phyloP scores from a whole-genome alignment of 805 yeast genomes.

The Metahyphopichia silvanorum region DNA sequence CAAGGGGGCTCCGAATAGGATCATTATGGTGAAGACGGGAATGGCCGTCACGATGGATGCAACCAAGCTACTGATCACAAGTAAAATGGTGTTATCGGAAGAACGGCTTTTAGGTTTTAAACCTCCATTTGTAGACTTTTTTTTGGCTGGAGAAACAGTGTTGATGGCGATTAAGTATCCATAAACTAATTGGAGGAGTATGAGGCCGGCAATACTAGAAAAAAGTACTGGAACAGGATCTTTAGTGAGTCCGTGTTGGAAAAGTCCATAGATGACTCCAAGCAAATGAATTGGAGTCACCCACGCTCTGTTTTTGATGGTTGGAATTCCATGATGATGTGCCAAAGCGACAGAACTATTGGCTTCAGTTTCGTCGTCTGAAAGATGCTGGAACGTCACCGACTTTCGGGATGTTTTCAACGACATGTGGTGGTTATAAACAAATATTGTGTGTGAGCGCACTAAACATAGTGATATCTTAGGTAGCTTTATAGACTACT shows the following conservation, averaged over 20 bases:
- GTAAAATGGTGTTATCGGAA: conserved; percentile 15
- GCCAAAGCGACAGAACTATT: background rate
- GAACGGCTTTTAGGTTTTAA: conserved; percentile 4
- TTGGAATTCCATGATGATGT: conserved; percentile 9
- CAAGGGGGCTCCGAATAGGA: conserved; percentile 82
- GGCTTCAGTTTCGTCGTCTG: conserved; percentile 5
- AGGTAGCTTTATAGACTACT: too few relatives aligned
- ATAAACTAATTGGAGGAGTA: conserved; percentile 22
- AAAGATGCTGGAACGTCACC: conserved; percentile 15
- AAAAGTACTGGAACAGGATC: conserved; percentile 19
- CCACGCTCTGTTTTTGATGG: conserved; percentile 8
- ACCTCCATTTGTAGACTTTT: conserved; percentile 1
- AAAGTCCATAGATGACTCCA: conserved; percentile 24
- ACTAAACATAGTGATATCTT: too few relatives aligned
- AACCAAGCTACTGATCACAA: conserved; percentile 24
- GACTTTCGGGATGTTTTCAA: conserved; percentile 11
- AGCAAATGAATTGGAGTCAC: conserved; percentile 29
- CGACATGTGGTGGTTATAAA: conserved; percentile 4
- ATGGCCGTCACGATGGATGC: conserved; percentile 32
- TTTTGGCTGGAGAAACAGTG: conserved; percentile 1
- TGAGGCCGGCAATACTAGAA: conserved; percentile 21
- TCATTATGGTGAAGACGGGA: conserved; percentile 38
- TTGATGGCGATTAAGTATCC: conserved; percentile 13
- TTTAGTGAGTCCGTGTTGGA: conserved; percentile 24
- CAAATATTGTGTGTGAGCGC: too few relatives aligned